Conservation (phyloP, 1,284 basidiomycete species). For the Trichosporon asahii region DNA sequence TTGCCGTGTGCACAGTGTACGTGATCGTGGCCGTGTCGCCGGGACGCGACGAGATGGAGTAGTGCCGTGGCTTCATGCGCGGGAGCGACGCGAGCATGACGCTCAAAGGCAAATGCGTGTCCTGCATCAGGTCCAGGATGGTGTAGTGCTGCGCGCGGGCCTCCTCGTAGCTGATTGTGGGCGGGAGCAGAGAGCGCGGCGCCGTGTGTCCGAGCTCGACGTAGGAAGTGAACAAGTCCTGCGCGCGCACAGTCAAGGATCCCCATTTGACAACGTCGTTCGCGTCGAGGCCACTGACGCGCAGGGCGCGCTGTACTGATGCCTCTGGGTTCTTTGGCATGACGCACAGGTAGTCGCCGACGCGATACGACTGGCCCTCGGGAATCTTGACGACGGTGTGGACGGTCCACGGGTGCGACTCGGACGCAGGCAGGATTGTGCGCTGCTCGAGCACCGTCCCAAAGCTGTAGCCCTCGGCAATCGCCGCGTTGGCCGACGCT, state of each 20-base stretch:
- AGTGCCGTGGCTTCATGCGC: conserved; percentile 54
- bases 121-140: conserved; percentile 27
- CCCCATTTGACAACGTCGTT: conserved; percentile 36
- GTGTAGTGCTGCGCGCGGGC: conserved; percentile 16
- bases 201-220: conserved; percentile 51
- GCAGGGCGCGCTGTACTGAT: conserved; percentile 15
- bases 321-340: conserved; percentile 16
- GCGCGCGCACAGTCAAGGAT: conserved; percentile 53
- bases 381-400: conserved; percentile 56
- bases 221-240: conserved; percentile 53
- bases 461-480: neutral
- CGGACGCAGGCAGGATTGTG: neutral
- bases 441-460: conserved; percentile 2
- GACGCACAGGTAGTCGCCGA: conserved; percentile 57
- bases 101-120: conserved; percentile 47
- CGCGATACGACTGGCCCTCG: conserved; percentile 50
- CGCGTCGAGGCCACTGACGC: conserved; percentile 12
- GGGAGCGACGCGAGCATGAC: conserved; percentile 54
- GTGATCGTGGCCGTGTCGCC: conserved; percentile 56
- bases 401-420: neutral
- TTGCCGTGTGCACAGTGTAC: conserved; percentile 52
- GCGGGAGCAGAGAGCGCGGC: conserved; percentile 11
- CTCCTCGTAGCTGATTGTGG: conserved; percentile 7
- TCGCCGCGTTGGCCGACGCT: neutral
- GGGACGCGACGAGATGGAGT: conserved; percentile 59